These are phyloP conservation scores for Volvox carteri DNA, from an alignment of 163 green algal species.

Conservation along the genomic window DNA sequence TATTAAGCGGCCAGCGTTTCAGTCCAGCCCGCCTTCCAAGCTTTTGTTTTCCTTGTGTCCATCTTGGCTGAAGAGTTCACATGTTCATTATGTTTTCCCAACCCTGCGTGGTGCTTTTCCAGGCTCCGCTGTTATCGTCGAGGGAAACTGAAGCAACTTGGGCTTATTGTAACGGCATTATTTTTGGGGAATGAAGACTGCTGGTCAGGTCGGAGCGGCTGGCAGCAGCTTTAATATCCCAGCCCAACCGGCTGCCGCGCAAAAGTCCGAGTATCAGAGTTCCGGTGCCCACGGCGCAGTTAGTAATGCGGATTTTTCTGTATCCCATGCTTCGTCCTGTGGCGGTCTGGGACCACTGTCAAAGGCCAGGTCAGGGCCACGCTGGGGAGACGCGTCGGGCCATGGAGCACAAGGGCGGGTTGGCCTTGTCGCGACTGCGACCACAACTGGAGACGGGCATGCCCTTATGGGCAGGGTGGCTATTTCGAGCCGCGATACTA, in stretches of 20 bases:
- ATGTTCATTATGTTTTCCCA: no score
- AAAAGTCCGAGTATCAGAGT: not conserved
- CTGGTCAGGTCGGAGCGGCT: not conserved
- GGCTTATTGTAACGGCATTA: not conserved
- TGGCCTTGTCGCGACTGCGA: not conserved
- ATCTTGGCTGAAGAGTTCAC: no score
- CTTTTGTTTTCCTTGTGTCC: no score
- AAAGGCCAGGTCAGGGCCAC: not conserved
- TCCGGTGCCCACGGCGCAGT: not conserved
- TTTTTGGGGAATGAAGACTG: not conserved
- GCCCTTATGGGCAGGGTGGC: no score
- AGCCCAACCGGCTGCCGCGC: not conserved
- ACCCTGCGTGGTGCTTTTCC: no score
- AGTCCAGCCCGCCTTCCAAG: no score
- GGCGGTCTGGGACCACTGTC: not conserved
- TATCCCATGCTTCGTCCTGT: not conserved
- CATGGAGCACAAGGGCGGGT: not conserved
- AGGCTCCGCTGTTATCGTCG: no score
- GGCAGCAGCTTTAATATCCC: not conserved
- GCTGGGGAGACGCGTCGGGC: not conserved
- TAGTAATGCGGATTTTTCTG: not conserved
- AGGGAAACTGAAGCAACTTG: no score
- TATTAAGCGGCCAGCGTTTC: not conserved
- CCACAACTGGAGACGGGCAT: not conserved
- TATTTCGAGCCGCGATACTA: not conserved